These are phyloP conservation scores for Fusarium agapanthi DNA, from an alignment of 2,329 filamentous ascomycete genomes.

Conservation along the genomic window DNA sequence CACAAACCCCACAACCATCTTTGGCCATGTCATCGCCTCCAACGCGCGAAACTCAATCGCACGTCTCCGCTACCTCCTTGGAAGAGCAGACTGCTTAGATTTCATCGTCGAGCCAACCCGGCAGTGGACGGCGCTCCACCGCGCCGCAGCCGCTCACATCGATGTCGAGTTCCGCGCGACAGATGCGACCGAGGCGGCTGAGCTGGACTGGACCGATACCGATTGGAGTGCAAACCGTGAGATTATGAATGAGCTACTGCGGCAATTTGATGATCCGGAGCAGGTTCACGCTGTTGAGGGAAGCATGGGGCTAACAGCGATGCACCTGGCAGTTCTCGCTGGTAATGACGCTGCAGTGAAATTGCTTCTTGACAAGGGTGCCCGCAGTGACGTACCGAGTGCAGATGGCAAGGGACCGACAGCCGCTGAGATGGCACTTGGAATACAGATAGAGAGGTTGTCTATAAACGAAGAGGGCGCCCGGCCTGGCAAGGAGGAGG, in stretches of 20 bases:
- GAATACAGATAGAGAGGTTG: neutral
- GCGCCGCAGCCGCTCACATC: neutral
- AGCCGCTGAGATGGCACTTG: neutral
- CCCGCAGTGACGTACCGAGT: neutral
- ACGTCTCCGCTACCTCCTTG: neutral
- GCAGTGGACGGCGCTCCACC: neutral
- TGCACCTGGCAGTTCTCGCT: neutral
- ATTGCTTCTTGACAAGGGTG: neutral
- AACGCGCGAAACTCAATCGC: neutral
- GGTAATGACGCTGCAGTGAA: neutral
- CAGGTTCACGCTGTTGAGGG: neutral
- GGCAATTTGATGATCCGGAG: fast-evolving
- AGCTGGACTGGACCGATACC: neutral
- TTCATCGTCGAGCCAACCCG: neutral
- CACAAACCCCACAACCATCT: neutral
- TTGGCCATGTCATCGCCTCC: neutral
- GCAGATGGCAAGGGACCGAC: neutral
- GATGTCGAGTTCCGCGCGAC: neutral
- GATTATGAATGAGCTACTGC: neutral
- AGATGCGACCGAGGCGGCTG: neutral
- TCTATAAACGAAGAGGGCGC: fast-evolving
- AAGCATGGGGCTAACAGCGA: neutral
- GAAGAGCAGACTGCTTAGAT: neutral
- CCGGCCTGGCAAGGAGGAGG: neutral
- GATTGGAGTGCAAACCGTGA: neutral